phyloP scores from a whole-genome alignment of 2,329 filamentous ascomycete genomes.

The Aureobasidium sp. region DNA sequence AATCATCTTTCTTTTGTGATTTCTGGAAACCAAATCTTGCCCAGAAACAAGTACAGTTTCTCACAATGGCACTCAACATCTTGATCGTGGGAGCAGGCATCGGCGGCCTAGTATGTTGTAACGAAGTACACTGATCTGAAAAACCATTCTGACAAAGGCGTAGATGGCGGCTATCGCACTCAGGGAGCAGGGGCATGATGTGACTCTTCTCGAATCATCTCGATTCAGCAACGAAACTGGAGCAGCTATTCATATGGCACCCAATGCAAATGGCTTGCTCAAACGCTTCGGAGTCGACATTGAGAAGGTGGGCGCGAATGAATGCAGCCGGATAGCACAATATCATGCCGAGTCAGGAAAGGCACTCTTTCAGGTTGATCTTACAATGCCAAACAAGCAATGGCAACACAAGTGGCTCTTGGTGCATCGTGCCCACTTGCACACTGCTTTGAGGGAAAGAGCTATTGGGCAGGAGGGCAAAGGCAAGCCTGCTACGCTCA shows the following conservation, averaged over 20 bases:
- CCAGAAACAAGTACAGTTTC: neutral
- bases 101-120: conserved; percentile 20
- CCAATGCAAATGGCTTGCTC: conserved; percentile 21
- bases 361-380: conserved; percentile 7
- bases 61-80: conserved; percentile 17
- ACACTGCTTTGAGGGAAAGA: conserved; percentile 23
- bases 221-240: conserved; percentile 25
- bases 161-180: conserved; percentile 23
- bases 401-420: conserved; percentile 27
- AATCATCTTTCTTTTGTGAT: neutral
- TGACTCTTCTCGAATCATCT: conserved; percentile 24
- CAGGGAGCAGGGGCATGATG: conserved; percentile 24
- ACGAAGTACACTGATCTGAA: neutral
- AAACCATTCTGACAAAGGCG: neutral
- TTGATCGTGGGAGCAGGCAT: conserved; percentile 26
- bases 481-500: conserved; percentile 22
- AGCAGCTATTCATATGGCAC: conserved; percentile 25
- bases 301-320: conserved; percentile 18
- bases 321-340: conserved; percentile 3
- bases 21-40: neutral
- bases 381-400: conserved; percentile 17
- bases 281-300: conserved; percentile 17
- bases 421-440: conserved; percentile 26
- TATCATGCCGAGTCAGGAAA: conserved; percentile 14
- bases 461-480: conserved; percentile 21